Conservation (phyloP, 2,329 filamentous ascomycete species). For the Blastomyces gilchristii region DNA sequence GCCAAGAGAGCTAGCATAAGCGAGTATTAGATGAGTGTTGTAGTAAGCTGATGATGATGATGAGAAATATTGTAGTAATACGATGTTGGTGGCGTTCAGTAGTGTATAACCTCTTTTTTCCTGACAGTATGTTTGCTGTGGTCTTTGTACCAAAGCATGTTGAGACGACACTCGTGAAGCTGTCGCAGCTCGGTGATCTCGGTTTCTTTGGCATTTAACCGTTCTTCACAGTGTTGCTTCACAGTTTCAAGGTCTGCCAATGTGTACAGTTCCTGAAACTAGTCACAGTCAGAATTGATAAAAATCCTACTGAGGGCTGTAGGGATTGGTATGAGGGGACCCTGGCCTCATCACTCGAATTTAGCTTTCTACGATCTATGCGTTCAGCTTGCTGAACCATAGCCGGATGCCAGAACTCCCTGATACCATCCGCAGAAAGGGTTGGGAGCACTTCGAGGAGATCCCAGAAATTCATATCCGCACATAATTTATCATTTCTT, state of each 20-base stretch:
- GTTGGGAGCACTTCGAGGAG: conserved; percentile 12
- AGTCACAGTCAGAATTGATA: background rate
- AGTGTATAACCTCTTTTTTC: no score
- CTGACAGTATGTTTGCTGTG: no score
- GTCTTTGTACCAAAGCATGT: conserved; percentile 1
- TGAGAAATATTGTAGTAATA: no score
- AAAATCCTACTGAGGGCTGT: background rate
- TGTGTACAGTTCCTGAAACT: conserved; percentile 3
- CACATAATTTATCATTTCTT: conserved; percentile 8
- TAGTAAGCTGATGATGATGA: no score
- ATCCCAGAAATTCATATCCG: conserved; percentile 12
- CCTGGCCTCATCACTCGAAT: background rate
- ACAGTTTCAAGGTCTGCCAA: conserved; percentile 6
- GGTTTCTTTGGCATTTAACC: conserved; percentile 11
- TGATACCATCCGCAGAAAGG: conserved; percentile 13
- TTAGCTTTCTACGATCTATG: conserved; percentile 1
- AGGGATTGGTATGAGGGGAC: background rate
- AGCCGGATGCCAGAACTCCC: conserved; percentile 12
- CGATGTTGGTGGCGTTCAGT: no score
- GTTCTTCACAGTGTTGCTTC: conserved; percentile 11
- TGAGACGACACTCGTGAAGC: conserved; percentile 10
- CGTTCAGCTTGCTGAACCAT: conserved; percentile 6
- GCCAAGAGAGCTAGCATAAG: no score
- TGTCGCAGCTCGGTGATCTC: conserved; percentile 11
- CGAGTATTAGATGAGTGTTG: no score